These are phyloP conservation scores for Aschersonia sp. DNA, from an alignment of 2,329 filamentous ascomycete genomes.

Conservation along the genomic window DNA sequence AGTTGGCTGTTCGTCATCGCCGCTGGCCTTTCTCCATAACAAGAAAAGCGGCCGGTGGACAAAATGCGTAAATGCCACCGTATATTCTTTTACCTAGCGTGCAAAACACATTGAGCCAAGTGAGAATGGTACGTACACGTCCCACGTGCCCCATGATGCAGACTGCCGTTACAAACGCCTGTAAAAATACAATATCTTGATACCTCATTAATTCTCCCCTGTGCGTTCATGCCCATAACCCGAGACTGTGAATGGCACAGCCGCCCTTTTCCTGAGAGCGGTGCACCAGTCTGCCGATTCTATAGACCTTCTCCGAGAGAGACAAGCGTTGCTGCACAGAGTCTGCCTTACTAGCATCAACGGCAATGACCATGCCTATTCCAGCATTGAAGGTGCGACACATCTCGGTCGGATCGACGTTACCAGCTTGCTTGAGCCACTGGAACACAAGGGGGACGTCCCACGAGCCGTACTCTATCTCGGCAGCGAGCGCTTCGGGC, in stretches of 20 bases:
- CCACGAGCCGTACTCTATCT: constrained; percentile 69
- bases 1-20: too few species aligned
- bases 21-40: too few species aligned
- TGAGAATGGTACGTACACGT: too few species aligned
- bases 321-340: constrained; percentile 46
- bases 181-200: too few species aligned
- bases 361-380: constrained; percentile 83
- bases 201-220: too few species aligned
- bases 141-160: too few species aligned
- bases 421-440: constrained; percentile 67
- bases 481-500: constrained; percentile 60
- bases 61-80: too few species aligned
- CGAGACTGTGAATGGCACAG: constrained; percentile 19
- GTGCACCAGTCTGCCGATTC: constrained; percentile 56
- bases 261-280: constrained; percentile 26
- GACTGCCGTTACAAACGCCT: too few species aligned
- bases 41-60: too few species aligned
- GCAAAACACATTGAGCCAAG: too few species aligned
- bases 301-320: constrained; percentile 58
- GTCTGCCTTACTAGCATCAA: constrained; percentile 48
- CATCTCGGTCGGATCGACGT: constrained; percentile 66
- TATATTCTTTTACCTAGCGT: too few species aligned
- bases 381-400: constrained; percentile 90
- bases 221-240: constrained; percentile 14
- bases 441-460: constrained; percentile 62